Evolutionary conservation across 202 grass and related monocot species (phyloP), one percentile per base, ranked within the genome.

Genomic region (Setaria italica): DNA sequence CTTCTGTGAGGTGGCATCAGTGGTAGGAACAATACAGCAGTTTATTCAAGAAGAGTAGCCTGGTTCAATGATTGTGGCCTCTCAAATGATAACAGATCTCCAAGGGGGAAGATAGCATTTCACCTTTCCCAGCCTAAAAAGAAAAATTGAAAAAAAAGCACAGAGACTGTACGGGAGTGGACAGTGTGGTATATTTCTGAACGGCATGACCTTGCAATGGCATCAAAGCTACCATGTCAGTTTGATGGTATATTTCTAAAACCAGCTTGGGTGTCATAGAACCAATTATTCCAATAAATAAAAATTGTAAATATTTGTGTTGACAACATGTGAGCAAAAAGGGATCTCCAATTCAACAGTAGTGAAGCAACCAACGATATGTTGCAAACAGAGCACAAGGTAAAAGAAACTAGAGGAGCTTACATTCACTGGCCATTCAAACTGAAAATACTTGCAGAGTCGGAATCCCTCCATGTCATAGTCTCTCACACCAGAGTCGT

Each of bases 381-480:
- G 58, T 34, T 77, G 34, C 71, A 87, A 87, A 65, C 25, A 75
- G 2, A 78, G 25, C 25, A 76, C 5, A 77, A 75, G 45, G 54
- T 73, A 83, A 57, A 77, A 71, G 79, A 72, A 86, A 80, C 12
- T 29, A 85, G 80, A 66, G 64, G 6, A 74, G 84, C 94, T 91
- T 91, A 99, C 97, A 84, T 99, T 99, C 70, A 99, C 90, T 42
- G 94, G 93, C 94, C 97, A 99, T 21, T 85, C 76, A 70, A 99
- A 99, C 29, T 83, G 88, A 86, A 99, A 94, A 88, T 97, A 94
- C 42, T 94, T 99, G 81, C 70, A 91, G 55, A 97, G 92, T 47
- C 87, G 93, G 90, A 94, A 99, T 53, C 90, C 92, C 85, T 94
- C 95, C 91, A 94, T 95, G 65, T 98, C 95, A 84, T 95, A 98